phyloP scores from a whole-genome alignment of 2,329 filamentous ascomycete species.

The Pseudogymnoascus sp. region DNA sequence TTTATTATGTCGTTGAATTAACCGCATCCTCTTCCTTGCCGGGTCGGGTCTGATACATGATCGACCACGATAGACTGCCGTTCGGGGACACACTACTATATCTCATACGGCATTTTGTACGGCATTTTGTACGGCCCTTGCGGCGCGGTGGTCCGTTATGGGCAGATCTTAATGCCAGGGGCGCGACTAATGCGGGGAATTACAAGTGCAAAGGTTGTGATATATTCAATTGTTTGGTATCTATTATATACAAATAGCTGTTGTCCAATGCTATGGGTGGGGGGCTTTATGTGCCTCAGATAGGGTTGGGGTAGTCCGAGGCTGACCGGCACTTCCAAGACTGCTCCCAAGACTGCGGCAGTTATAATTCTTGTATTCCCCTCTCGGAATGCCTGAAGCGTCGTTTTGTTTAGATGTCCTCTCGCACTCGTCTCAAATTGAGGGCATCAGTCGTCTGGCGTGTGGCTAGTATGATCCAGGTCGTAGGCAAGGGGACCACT shows the following conservation, averaged over 20 bases:
- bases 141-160: neutral
- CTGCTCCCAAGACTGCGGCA: neutral
- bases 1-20: neutral
- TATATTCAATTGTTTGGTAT: slow-evolving; percentile 1
- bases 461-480: neutral
- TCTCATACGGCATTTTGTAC: too few relatives aligned
- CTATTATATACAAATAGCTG: neutral
- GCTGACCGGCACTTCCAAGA: neutral
- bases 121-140: neutral
- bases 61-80: neutral
- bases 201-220: neutral
- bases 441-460: neutral
- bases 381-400: neutral
- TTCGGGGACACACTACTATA: neutral
- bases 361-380: neutral
- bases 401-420: neutral
- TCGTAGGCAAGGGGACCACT: neutral
- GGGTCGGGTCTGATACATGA: neutral
- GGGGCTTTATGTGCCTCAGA: neutral
- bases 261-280: neutral
- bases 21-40: neutral
- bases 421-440: neutral
- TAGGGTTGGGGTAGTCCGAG: neutral
- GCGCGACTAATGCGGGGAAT: neutral
- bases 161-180: neutral